Evolutionary conservation across 2,329 filamentous ascomycete species (phyloP).

Genomic region (Nothophoma quercina): DNA sequence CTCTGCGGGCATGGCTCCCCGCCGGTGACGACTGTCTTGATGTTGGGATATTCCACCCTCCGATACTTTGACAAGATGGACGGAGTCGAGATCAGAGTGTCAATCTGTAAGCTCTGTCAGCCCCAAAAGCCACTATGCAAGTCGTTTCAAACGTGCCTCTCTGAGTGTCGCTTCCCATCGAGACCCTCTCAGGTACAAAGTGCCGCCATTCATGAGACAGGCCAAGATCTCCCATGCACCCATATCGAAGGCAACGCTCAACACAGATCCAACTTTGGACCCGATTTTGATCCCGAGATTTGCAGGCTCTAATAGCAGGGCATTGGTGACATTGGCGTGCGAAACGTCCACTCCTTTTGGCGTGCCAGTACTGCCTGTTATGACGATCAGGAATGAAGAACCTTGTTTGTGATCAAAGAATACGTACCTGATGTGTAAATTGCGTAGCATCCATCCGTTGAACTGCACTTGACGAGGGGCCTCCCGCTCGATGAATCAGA

Average conservation of each 20-base stretch:
- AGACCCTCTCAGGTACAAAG: constrained; percentile 61
- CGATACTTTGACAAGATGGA: constrained; percentile 62
- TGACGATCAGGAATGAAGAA: constrained; percentile 7
- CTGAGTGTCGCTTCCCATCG: constrained; percentile 58
- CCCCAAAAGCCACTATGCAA: neutral
- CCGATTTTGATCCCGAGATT: constrained; percentile 60
- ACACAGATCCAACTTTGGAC: constrained; percentile 62
- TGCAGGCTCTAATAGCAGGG: constrained; percentile 60
- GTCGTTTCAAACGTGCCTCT: constrained; percentile 47
- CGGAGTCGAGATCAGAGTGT: constrained; percentile 64
- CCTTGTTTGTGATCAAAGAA: neutral
- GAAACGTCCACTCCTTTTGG: constrained; percentile 67
- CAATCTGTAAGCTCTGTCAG: constrained; percentile 48
- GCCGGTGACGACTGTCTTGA: constrained; percentile 63
- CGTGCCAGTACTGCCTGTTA: constrained; percentile 59
- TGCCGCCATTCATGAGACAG: constrained; percentile 65
- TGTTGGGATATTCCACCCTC: constrained; percentile 58
- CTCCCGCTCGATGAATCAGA: constrained; percentile 24
- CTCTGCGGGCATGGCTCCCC: constrained; percentile 61
- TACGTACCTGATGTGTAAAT: constrained; percentile 61
- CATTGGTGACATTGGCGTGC: constrained; percentile 64
- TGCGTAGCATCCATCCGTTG: constrained; percentile 43
- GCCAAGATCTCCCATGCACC: constrained; percentile 69
- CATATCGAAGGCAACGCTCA: constrained; percentile 69
- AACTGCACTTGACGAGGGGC: constrained; percentile 24